Evolutionary conservation across 352 stramenopile species (phyloP).

Genomic region (Blastocystis sp.): DNA sequence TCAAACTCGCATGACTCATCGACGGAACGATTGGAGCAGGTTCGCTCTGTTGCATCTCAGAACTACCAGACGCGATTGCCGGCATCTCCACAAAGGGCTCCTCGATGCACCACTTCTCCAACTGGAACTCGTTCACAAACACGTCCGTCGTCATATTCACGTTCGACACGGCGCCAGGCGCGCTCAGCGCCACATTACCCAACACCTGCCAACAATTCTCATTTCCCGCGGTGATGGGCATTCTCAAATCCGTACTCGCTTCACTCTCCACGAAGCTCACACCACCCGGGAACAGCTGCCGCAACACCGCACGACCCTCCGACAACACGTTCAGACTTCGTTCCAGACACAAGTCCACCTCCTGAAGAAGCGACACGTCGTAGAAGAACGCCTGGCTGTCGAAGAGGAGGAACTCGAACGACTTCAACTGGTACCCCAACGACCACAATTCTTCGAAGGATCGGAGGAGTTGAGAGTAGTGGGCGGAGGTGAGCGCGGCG

Average conservation of each 20-base stretch:
- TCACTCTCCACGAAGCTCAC: not conserved
- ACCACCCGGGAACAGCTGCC: too few species aligned
- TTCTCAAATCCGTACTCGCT: not conserved
- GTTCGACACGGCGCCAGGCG: not conserved
- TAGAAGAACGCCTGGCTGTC: conserved; percentile 5
- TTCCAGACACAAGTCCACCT: not conserved
- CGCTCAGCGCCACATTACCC: not conserved
- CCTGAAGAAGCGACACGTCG: not conserved
- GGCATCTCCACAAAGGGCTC: too few species aligned
- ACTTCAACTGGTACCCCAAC: conserved; percentile 18
- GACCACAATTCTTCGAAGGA: not conserved
- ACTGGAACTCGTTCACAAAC: not conserved
- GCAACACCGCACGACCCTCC: too few species aligned
- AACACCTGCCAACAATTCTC: not conserved
- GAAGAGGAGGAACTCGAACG: conserved; percentile 13
- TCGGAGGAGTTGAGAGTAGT: not conserved
- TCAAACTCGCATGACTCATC: too few species aligned
- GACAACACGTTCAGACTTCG: not conserved
- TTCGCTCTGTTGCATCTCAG: too few species aligned
- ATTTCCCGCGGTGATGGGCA: not conserved
- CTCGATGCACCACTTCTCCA: not conserved
- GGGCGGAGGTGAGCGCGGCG: not conserved
- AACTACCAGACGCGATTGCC: too few species aligned
- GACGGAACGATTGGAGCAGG: too few species aligned
- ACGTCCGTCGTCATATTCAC: not conserved